These are phyloP conservation scores for Umbelopsis sp. DNA, from an alignment of 192 early-diverging fungal genomes.

Conservation along the genomic window DNA sequence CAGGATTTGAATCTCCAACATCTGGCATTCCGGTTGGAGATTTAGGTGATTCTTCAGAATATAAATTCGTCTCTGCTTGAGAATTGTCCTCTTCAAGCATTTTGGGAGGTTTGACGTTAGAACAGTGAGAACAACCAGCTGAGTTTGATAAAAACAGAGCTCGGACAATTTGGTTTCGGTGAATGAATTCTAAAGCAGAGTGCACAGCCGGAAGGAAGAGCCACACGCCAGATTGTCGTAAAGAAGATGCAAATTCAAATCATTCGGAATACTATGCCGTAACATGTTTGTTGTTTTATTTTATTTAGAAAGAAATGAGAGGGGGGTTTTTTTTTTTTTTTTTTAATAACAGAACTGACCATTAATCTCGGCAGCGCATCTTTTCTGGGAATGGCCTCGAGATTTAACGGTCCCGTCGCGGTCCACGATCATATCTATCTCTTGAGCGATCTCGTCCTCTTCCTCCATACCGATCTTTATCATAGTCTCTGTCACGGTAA, in stretches of 20 bases:
- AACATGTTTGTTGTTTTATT: not conserved
- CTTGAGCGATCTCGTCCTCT: constrained; percentile 37
- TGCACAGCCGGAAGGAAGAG: no score
- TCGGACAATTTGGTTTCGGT: constrained; percentile 7
- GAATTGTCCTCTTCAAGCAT: constrained; percentile 18
- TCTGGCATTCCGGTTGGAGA: not conserved
- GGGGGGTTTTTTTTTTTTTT: not conserved
- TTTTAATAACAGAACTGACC: no score
- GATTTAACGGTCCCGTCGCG: constrained; percentile 31
- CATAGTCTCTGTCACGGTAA: constrained; percentile 35
- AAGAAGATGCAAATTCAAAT: no score
- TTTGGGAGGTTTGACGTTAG: not conserved
- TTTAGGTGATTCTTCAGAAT: not conserved
- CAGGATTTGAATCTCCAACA: not conserved
- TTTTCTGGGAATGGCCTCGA: not conserved
- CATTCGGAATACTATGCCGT: not conserved
- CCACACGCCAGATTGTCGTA: no score
- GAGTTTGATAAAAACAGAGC: not conserved
- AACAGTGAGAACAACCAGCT: not conserved
- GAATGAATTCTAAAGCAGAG: no score
- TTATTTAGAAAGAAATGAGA: not conserved
- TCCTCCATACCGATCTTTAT: constrained; percentile 32
- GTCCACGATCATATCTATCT: constrained; percentile 24
- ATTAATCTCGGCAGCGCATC: no score
- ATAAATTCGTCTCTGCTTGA: not conserved